Base-by-base conservation (phyloP, 2,329 filamentous ascomycete genomes). In the Talaromyces sp. region DNA sequence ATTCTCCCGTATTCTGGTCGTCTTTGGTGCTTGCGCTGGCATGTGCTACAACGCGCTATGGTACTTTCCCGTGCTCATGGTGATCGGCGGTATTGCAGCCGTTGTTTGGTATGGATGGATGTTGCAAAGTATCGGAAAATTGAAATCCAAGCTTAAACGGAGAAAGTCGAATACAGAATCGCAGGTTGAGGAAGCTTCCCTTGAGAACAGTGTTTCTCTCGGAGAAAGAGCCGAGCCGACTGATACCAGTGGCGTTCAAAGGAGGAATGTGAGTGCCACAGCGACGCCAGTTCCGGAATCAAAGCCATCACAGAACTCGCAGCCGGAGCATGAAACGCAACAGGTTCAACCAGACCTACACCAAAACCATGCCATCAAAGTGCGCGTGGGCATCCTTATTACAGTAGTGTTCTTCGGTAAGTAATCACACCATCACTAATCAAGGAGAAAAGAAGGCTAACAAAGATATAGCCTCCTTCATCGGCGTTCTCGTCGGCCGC, bases 41-140 rank as follows among this genome's bases (percentile, higher is more conserved):
- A 77, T 92, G 69, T 80, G 90, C 58, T 92, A 92, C 70, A 91
- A 87, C 59, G 85, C 89, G 0, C 76, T 92, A 0, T 93, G 90
- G 90, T 93, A 90, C 69, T 92, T 91, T 54, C 90, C 90, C 0
- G 70, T 86, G 0, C 72, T 92, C 4, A 88, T 92, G 76, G 69
- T 84, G 0, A 68, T 80, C 1, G 85, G 83, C 0, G 89, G 89
- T 0, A 11, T 82, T 1, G 74, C 76, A 0, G 85, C 86, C 0
- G 74, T 87, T 0, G 62, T 85, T 0, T 87, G 85, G 79, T 89
- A 91, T 74, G 79, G 77, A 51, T 79, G 81, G 49, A 83, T 83
- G 77, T 70, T 84, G 6, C 81, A 84, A n/a, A 19, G 19, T 8
- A 61, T 65, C 17, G 13, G 43, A 22, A 53, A 43, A 19, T 29